Evolutionary conservation across 768 basidiomycete species (phyloP), one percentile per base, ranked within the genome.

Genomic region (Rhodotorula kratochvilovae): DNA sequence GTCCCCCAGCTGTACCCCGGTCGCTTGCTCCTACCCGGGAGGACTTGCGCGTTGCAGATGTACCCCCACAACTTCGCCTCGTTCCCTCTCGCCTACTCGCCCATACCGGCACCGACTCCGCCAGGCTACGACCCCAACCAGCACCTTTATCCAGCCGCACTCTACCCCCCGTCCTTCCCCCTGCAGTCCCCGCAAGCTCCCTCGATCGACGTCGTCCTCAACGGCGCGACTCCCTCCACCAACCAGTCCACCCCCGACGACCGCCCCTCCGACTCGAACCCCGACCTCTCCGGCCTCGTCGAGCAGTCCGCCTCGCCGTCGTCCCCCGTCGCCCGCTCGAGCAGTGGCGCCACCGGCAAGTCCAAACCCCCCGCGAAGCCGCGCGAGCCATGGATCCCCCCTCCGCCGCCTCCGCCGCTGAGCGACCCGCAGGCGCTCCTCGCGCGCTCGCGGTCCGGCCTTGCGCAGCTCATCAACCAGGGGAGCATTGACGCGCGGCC

Each of bases 401-500:
- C 68, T 23, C 68, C 68, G 10, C 63, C 69, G 3, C 64, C 64
- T 8, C 69, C 69, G 12, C 54, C 69, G 6, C 64, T 70, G 4
- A 50, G 43, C 45, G 61, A 70, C 64, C 69, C 69, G 2, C 46
- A 57, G 60, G 69, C 65, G 17, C 64, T 70, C 59, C 64, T 70
- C 46, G 4, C 8, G 33, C 69, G 69, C 7, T 66, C 64, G 2
- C 69, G 54, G 6, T 16, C 11, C 3, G 63, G 45, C 2, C 59
- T 70, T 31, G 39, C 59, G 15, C 53, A 61, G 33, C 59, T 70
- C 45, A 48, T 70, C 46, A 46, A 16, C 4, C n/a, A 42, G 15
- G 69, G 69, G 19, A 70, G 66, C 64, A 48, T 70, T n/a, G 69
- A 70, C 54, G 69, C 69, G 4, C 51, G 69, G 17, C 69, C 69